Evolutionary conservation across 192 early-diverging fungal genomes (phyloP).

Genomic region (Mortierella antarctica): DNA sequence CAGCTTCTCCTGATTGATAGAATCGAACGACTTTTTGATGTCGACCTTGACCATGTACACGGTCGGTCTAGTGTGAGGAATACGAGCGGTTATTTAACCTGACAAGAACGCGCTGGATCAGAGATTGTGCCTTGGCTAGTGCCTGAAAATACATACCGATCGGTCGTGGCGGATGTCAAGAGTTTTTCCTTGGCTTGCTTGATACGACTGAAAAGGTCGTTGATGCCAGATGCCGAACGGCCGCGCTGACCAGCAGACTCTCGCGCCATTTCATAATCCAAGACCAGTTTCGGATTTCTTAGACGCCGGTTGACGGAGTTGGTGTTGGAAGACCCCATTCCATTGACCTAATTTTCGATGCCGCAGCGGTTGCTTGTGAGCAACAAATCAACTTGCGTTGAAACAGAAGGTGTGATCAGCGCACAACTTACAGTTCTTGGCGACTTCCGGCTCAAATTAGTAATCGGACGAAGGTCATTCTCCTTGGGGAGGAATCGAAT

Average conservation of each 20-base stretch:
- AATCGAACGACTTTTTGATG: slow-evolving; percentile 81
- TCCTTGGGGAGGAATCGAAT: slow-evolving; percentile 88
- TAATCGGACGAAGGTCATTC: slow-evolving; percentile 80
- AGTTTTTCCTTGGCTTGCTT: slow-evolving; percentile 53
- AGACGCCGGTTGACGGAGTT: slow-evolving; percentile 64
- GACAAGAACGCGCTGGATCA: too few relatives aligned
- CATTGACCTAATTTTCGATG: slow-evolving; percentile 23
- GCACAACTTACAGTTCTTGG: slow-evolving; percentile 33
- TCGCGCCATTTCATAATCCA: slow-evolving; percentile 65
- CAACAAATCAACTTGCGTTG: neutral
- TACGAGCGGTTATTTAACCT: too few relatives aligned
- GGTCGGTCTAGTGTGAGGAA: slow-evolving; percentile 13
- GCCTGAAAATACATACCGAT: slow-evolving; percentile 7
- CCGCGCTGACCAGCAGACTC: slow-evolving; percentile 9
- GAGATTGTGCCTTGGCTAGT: too few relatives aligned
- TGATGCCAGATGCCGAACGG: slow-evolving; percentile 54
- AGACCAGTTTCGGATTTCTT: slow-evolving; percentile 64
- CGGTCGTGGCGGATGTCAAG: neutral
- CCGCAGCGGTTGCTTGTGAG: neutral
- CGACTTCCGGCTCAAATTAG: slow-evolving; percentile 68
- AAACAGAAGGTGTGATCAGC: neutral
- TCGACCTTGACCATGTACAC: slow-evolving; percentile 90
- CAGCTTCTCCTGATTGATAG: slow-evolving; percentile 80
- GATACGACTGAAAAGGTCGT: slow-evolving; percentile 59
- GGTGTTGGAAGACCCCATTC: neutral